These are phyloP conservation scores for Lotmaria passim DNA, from an alignment of 208 protist species.

Conservation along the genomic window DNA sequence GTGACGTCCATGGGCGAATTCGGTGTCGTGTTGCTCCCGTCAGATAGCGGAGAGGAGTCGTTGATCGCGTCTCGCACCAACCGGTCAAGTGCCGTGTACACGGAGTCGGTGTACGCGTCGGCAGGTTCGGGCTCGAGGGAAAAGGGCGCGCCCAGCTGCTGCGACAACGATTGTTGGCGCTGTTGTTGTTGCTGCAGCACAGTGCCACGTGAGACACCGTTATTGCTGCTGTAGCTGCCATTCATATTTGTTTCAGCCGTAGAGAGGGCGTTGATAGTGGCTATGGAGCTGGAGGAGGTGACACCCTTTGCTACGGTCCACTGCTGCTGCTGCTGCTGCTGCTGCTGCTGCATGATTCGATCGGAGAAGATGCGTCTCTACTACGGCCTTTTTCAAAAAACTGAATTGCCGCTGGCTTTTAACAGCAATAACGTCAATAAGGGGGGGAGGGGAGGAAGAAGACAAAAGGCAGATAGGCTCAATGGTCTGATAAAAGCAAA, in stretches of 20 bases:
- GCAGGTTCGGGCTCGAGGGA: slow-evolving; percentile 7
- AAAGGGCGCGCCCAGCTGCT: slow-evolving; percentile 1
- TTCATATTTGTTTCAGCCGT: slow-evolving; percentile 4
- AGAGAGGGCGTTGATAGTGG: slow-evolving; percentile 4
- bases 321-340: neutral
- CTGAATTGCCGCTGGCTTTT: too few species aligned
- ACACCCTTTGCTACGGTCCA: neutral
- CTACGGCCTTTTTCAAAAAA: neutral
- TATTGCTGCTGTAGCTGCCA: slow-evolving; percentile 12
- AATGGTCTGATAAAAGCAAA: slow-evolving; percentile 10
- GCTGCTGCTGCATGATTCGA: neutral
- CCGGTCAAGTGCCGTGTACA: slow-evolving; percentile 6
- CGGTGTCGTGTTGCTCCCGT: neutral
- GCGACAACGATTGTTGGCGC: slow-evolving; percentile 3
- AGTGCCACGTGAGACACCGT: neutral
- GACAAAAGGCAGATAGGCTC: neutral
- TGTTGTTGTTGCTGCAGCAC: neutral
- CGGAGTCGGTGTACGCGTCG: slow-evolving; percentile 4
- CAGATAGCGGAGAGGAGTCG: neutral
- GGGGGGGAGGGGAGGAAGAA: slow-evolving; percentile 22
- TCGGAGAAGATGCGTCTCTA: neutral
- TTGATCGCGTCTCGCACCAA: slow-evolving; percentile 5
- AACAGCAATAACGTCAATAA: slow-evolving; percentile 8
- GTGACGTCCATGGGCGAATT: slow-evolving; percentile 14
- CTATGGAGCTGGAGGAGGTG: neutral